Evolutionary conservation across 352 stramenopile genomes (phyloP).

Genomic region (Pythium volutum): DNA sequence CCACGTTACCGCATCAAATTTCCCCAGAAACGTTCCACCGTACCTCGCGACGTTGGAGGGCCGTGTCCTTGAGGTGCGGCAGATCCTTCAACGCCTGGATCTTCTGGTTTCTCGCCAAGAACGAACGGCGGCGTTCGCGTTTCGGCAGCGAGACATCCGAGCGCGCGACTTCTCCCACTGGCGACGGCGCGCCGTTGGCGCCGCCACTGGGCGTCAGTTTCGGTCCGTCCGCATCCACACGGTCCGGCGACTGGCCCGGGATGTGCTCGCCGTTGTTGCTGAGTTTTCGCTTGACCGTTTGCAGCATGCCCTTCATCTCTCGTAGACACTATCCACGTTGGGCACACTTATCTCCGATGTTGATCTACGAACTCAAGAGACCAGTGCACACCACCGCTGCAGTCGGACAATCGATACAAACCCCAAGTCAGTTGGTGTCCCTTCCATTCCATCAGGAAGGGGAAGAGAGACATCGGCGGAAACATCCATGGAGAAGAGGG

Average conservation of each 20-base stretch:
- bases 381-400: slow-evolving; percentile 16
- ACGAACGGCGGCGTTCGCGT: slow-evolving; percentile 76
- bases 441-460: not conserved
- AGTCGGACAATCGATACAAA: not conserved
- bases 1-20: not conserved
- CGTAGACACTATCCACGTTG: slow-evolving; percentile 27
- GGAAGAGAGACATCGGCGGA: not conserved
- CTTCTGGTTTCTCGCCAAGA: slow-evolving; percentile 83
- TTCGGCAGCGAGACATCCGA: slow-evolving; percentile 84
- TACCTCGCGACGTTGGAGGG: slow-evolving; percentile 66
- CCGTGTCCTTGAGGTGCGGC: slow-evolving; percentile 84
- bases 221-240: slow-evolving; percentile 57
- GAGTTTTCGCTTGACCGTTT: slow-evolving; percentile 88
- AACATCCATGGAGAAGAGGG: not conserved
- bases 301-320: slow-evolving; percentile 88
- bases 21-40: not conserved
- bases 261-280: slow-evolving; percentile 80
- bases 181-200: slow-evolving; percentile 32
- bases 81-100: slow-evolving; percentile 84
- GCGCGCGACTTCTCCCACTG: slow-evolving; percentile 65
- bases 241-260: slow-evolving; percentile 45
- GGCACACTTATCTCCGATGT: slow-evolving; percentile 13
- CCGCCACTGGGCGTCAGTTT: slow-evolving; percentile 23
- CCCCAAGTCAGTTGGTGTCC: not conserved
- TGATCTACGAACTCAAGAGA: slow-evolving; percentile 19